Base-by-base conservation (phyloP, 163 green algal genomes). In the Chloromonas sp. region DNA sequence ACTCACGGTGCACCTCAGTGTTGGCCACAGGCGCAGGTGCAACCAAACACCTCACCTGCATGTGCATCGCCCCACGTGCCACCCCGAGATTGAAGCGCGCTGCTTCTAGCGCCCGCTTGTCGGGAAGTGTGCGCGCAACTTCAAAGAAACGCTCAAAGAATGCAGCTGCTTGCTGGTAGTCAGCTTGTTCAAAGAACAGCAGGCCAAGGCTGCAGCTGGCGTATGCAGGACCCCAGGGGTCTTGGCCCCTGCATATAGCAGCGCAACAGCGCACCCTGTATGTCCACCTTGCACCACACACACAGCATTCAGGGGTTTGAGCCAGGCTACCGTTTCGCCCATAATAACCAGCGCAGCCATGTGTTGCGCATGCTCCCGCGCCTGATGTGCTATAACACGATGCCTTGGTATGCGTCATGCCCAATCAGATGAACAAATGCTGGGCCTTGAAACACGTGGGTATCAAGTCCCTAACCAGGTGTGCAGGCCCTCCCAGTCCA, bases 61-160 rank as follows among this genome's bases (percentile, higher is more conserved):
- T 89, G 62, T 82, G 86, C 58, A 91, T 71, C 60, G 84, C 86
- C 14, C 89, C 91, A 0, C 92, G 84, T 1, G 92, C 93, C 2
- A 93, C 87, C n/a, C 94, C 94, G 59, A 96, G 86, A 86, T 96
- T 95, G 14, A 94, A 88, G 70, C 94, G 92, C 59, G 94, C 94
- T 3, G 89, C 84, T 84, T 95, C 93, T 13, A 94, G 82, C 85
- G 95, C 88, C 74, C 81, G 83, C 14, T 88, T 87, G 84, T 95
- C 88, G 57, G 83, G 71, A 2, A 95, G 83, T 13, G 70, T 83
- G 71, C 91, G 87, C 5, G 90, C 90, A 36, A 93, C 84, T 86
- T 96, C 94, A 86, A 94, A 96, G 87, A 95, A 95, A 8, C 92
- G 92, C 83, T 96, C 93, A 87, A 95, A 95, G 91, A 94, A 95